Base-by-base conservation (phyloP, 176 grass and related monocot genomes). In the Hyparrhenia diplandra region DNA sequence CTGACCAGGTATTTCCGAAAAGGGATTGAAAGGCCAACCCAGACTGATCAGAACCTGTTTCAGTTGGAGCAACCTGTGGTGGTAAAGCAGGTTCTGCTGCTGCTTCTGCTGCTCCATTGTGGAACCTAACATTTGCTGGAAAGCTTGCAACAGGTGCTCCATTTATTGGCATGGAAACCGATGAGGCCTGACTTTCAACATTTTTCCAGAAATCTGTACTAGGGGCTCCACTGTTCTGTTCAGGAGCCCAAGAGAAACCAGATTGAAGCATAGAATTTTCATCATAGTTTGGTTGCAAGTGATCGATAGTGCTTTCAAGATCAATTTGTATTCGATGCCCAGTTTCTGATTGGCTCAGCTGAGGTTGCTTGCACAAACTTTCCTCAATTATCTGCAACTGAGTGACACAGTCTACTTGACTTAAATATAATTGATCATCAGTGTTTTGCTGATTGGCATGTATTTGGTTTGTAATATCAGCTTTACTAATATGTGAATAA, bases 1-100 rank as follows among this genome's bases (percentile, higher is more conserved):
- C 45, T 49, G 45, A 49, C 91, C 91, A 94, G 11, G 71, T 10
- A 77, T 86, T 75, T 77, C 91, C 88, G 78, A 94, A 94, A 8
- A 57, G 18, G 10, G 85, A 86, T 57, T 83, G 16, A 68, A 90
- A 31, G 14, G 21, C 20, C 14, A 74, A 54, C 25, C 75, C 71
- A 20, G 83, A 75, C 52, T 84, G 72, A 69, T 88, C 85, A 46
- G 81, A 45, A 81, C 14, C 67, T 68, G 64, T 43, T 84, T 39
- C 78, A 36, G 59, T 24, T 21, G 17, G 6, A 5, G 77, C 21
- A 42, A 42, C n/a, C 39, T 88, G 67, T 42, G 64, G 36, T 14
- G 43, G 36, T 29, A 78, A 52, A 77, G 57, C 23, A 47, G 78
- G 37, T 73, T 77, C 78, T 78, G 17, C 57, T 54, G 59, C 27